Evolutionary conservation across 805 yeast genomes (phyloP), one percentile per base, ranked within the genome.

Genomic region (Hanseniaspora thailandica): DNA sequence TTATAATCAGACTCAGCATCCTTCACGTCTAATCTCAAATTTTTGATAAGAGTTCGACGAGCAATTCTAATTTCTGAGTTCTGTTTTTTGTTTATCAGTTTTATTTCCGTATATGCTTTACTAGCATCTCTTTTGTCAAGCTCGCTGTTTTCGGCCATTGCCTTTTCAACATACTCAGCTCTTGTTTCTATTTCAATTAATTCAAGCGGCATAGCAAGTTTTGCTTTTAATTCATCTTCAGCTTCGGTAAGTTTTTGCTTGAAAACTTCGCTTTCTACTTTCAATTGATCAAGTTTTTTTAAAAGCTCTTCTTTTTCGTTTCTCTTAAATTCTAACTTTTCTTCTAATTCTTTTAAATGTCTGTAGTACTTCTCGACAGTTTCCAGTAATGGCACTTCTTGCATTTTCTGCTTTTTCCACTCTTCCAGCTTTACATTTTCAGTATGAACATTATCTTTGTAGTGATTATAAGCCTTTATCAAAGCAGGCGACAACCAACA

Each of bases 401-500:
- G 5, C 25, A 48, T 31, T 13, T 39, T 35, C 13, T 40, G 17
- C 13, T 40, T 15, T 40, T 48, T 48, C 52, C 52, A 48, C 6
- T 48, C 26, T 22, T 17, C 12, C 13, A 48, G 13, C 6, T 23
- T 20, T 9, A 41, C 36, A 26, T 41, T 28, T 33, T 48, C 52
- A 2, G n/a, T 19, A 20, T 41, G 26, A 17, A 19, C 55, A 60
- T 38, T 48, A 7, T 9, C n/a, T 4, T 22, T 48, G 17, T 48
- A 48, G 19, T 1, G 57, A 45, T 1, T 59, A 45, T 48, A 40
- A 6, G 52, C 52, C 20, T 41, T 23, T 31, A 2, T 79, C 20
- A 93, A 65, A 63, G 75, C 81, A 0, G 99, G 98, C 0, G 96
- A 87, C 8, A 87, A 81, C 99, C 99, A 93, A 0, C 82, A 80